phyloP scores from a whole-genome alignment of 176 grass and related monocot species.

The Bothriochloa decipiens region DNA sequence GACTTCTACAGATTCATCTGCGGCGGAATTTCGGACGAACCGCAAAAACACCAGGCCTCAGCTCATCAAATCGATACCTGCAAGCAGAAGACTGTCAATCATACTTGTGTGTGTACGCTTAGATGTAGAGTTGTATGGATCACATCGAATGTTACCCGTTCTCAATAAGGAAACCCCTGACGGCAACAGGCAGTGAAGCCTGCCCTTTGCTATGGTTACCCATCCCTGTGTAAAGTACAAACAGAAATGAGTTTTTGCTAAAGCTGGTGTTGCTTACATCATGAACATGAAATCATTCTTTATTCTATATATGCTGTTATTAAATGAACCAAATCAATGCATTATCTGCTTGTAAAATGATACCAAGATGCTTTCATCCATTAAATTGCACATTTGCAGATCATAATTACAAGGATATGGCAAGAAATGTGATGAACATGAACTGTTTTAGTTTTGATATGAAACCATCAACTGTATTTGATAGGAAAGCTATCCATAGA shows the following conservation, averaged over 20 bases:
- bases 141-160: conserved; percentile 49
- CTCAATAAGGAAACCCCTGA: conserved; percentile 80
- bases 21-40: conserved; percentile 76
- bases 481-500: conserved; percentile 8
- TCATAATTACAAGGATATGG: neutral
- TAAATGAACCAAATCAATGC: neutral
- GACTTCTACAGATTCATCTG: conserved; percentile 34
- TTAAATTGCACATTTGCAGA: neutral
- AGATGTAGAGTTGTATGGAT: neutral
- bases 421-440: conserved; percentile 8
- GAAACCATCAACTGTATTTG: neutral
- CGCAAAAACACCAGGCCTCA: conserved; percentile 67
- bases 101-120: neutral
- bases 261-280: conserved; percentile 12
- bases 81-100: conserved; percentile 15
- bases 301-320: neutral
- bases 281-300: neutral
- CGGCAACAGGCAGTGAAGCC: conserved; percentile 70
- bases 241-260: conserved; percentile 12
- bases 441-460: conserved; percentile 6
- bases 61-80: conserved; percentile 81
- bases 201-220: conserved; percentile 92
- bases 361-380: neutral
- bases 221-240: conserved; percentile 65
- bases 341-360: conserved; percentile 13